Percentiles rank a stretch among this genome's conserved stretches.
phyloP scores from a whole-genome alignment of 176 grass and related monocot species.

The Oryza meridionalis region DNA sequence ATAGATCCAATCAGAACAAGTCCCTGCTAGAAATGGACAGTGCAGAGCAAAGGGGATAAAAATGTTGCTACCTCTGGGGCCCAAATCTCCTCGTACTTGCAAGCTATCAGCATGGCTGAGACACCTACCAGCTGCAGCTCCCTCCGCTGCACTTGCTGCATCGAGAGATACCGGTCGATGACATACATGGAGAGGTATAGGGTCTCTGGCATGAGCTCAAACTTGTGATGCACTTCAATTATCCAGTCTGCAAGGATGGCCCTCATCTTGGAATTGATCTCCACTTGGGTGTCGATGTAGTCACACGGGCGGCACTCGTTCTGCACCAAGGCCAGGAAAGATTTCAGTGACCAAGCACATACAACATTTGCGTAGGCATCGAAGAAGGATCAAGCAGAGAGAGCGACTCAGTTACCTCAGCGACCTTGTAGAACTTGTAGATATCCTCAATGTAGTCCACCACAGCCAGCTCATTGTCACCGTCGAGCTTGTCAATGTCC shows the following conservation, averaged over 20 bases:
- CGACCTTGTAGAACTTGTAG: constrained; percentile 79
- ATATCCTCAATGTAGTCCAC: constrained; percentile 91
- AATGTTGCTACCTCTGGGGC: constrained; percentile 81
- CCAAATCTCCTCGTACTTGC: constrained; percentile 99
- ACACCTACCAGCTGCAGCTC: constrained; percentile 94
- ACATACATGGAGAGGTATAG: constrained; percentile 79
- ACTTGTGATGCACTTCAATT: constrained; percentile 95
- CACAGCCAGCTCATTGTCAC: constrained; percentile 65
- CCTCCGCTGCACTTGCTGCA: constrained; percentile 59
- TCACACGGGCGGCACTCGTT: constrained; percentile 51
- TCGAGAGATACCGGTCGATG: constrained; percentile 77
- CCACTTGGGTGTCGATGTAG: constrained; percentile 82
- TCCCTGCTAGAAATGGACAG: background rate
- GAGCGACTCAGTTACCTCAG: constrained; percentile 51
- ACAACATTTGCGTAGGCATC: background rate
- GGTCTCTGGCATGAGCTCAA: constrained; percentile 86
- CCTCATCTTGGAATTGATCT: constrained; percentile 93
- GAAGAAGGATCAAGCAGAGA: constrained; percentile 2
- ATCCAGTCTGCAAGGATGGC: constrained; percentile 90
- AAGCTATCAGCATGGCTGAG: constrained; percentile 79
- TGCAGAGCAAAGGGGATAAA: background rate
- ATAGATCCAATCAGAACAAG: background rate
- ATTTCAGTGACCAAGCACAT: constrained; percentile 21
- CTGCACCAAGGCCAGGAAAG: constrained; percentile 46
- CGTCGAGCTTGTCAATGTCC: constrained; percentile 77